Base-by-base conservation (phyloP, 345 rosid species). In the Erodium maritimum region DNA sequence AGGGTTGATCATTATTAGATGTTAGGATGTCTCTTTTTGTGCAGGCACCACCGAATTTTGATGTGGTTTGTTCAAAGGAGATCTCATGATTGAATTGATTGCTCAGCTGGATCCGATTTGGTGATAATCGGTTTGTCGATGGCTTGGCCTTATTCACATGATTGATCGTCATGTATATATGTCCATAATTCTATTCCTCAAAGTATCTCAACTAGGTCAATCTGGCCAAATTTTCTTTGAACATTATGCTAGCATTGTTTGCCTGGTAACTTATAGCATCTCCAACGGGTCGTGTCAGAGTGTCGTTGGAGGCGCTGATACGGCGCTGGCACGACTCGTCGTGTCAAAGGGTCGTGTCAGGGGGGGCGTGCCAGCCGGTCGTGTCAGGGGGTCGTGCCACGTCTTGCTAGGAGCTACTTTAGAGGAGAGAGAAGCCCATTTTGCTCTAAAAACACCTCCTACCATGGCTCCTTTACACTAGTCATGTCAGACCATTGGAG, bases 1-100 rank as follows among this genome's bases (percentile, higher is more conserved):
- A 5, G 19, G 16, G 19, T 23, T 18, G 63, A 17, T 54, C 59
- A 19, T 58, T 46, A 67, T 23, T 50, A 45, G 67, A 53, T 54
- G 61, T 62, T 22, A 23, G 63, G 56, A 25, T 52, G 65, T 55
- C 55, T 42, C 34, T 23, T 24, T 42, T 13, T 5, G 7, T 48
- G 33, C 63, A 61, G 69, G 57, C 62, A 57, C 73, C 70, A 69
- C 60, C 51, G 4, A 62, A 22, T 23, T 66, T 57, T 66, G 61
- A 58, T 73, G 60, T 21, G n/a, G 25, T 54, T 69, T 56, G 6
- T 22, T 34, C 46, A 53, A 70, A 14, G 61, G 65, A 64, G 74
- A 79, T 79, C 72, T 62, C 57, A 69, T 71, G 65, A 59, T 66
- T 42, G 62, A 63, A 56, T 55, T 23, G 52, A 62, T 61, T 61